A percentile compares a stretch with the other conserved stretches of the same genome.
Conservation (phyloP, 2,329 filamentous ascomycete genomes). For the Hypoxylon sp. region DNA sequence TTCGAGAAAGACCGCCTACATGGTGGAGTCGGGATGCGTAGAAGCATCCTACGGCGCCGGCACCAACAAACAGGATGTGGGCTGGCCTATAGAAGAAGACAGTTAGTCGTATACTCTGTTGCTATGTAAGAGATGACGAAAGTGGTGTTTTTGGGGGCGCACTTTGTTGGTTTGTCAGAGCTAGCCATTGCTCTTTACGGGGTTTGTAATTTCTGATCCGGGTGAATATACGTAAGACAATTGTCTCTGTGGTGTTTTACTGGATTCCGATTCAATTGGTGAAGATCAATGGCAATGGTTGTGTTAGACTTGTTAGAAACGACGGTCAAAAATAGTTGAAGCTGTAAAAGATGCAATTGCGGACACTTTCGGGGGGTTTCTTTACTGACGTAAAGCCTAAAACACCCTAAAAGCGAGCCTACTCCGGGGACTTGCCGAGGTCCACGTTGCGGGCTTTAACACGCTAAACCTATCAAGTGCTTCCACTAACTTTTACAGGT, state of each 20-base stretch:
- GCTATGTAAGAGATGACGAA: too few species aligned
- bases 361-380: too few species aligned
- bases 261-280: neutral
- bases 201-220: too few species aligned
- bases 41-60: constrained; percentile 76
- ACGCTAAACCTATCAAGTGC: neutral
- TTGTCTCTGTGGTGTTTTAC: too few species aligned
- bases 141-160: constrained; percentile 17
- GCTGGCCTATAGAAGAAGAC: constrained; percentile 49
- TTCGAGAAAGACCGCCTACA: constrained; percentile 48
- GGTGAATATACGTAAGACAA: too few species aligned
- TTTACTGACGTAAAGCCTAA: neutral
- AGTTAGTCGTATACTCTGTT: constrained; percentile 15
- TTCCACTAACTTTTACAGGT: neutral
- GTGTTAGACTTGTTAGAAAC: too few species aligned
- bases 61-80: constrained; percentile 72
- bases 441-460: too few species aligned
- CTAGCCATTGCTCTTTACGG: constrained; percentile 16
- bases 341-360: too few species aligned
- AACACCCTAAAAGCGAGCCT: too few species aligned
- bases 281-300: too few species aligned
- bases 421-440: constrained; percentile 24
- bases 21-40: constrained; percentile 74
- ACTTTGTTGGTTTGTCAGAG: constrained; percentile 23
- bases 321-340: too few species aligned